Base-by-base conservation (phyloP, 106 monocot genomes). In the Phalaenopsis equestris region DNA sequence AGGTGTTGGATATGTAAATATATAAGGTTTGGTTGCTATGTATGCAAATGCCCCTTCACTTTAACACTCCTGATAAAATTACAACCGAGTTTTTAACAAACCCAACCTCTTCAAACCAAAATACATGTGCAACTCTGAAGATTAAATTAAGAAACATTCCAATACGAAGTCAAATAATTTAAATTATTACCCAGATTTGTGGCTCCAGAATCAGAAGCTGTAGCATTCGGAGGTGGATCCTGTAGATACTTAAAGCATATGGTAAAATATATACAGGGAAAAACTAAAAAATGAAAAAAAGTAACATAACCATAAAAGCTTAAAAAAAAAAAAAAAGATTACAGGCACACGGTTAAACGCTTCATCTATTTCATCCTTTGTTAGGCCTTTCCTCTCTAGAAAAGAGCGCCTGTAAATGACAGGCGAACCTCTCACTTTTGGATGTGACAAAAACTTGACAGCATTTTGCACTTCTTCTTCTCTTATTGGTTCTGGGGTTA, bases 401-500 rank as follows among this genome's bases (percentile, higher is more conserved):
- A 99, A 99, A 77, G 99, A 90, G 55, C 93, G 99, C 42, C 99
- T 85, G 41, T 91, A 90, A 57, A 93, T 81, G 2, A 99, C 84
- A 8, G 99, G 90, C 55, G 99, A 99, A 45, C 91, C 87, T 78
- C 86, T 95, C n/a, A 99, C 99, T 89, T 84, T 94, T 38, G 94
- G 99, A 85, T 99, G 94, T 47, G 91, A 93, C 4, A 99, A 81
- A 87, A 99, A 99, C 43, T 95, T 95, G 18, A 95, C 91, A 72
- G 99, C 99, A 87, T 99, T 99, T 76, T 95, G 88, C 21, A 99
- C 90, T 91, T 99, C 93, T 17, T 99, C 99, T 77, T 99, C 99
- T 55, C 99, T 84, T 75, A 99, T 80, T 38, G 92, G 92, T 74
- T 90, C 85, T 7, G 87, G 79, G 48, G 61, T 79, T 37, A 80